These are phyloP conservation scores for Ceratocystis smalleyi DNA, from an alignment of 2,329 filamentous ascomycete species.

Conservation along the genomic window DNA sequence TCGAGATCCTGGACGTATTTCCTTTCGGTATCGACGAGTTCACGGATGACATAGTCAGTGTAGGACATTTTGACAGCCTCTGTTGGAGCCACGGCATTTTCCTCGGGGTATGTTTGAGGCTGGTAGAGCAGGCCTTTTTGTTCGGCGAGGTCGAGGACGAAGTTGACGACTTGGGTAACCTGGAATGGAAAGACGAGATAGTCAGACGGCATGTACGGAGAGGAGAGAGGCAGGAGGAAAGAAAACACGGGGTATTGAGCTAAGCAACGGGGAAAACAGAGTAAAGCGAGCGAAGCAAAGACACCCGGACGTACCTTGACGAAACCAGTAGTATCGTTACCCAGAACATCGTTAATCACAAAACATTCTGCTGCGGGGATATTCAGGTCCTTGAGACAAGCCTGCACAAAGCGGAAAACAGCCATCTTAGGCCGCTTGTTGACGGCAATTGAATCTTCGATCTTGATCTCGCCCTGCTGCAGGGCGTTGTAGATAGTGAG, in stretches of 20 bases:
- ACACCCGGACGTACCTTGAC: slow-evolving; percentile 54
- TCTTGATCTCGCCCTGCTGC: slow-evolving; percentile 51
- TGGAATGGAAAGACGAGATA: slow-evolving; percentile 16
- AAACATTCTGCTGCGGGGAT: slow-evolving; percentile 75
- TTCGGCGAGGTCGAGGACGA: slow-evolving; percentile 75
- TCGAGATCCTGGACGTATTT: slow-evolving; percentile 97
- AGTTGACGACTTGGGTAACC: slow-evolving; percentile 82
- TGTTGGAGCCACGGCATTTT: slow-evolving; percentile 27
- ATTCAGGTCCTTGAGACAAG: slow-evolving; percentile 67
- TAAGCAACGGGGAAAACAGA: neutral
- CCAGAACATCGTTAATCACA: slow-evolving; percentile 79
- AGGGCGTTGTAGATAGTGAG: slow-evolving; percentile 80
- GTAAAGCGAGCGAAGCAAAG: neutral
- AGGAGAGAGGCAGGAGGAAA: neutral
- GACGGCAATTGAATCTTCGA: slow-evolving; percentile 49
- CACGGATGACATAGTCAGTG: slow-evolving; percentile 75
- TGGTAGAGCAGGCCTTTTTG: slow-evolving; percentile 57
- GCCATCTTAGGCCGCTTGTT: slow-evolving; percentile 72
- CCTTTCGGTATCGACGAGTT: slow-evolving; percentile 85
- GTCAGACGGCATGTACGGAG: slow-evolving; percentile 9
- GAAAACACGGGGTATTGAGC: neutral
- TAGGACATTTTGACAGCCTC: slow-evolving; percentile 55
- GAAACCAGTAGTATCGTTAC: slow-evolving; percentile 90
- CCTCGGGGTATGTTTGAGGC: slow-evolving; percentile 41
- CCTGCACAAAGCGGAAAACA: slow-evolving; percentile 83